Percentiles rank a stretch among this genome's conserved stretches.
phyloP scores from a whole-genome alignment of 257 asterid species.

The Leonotis leonurus region DNA sequence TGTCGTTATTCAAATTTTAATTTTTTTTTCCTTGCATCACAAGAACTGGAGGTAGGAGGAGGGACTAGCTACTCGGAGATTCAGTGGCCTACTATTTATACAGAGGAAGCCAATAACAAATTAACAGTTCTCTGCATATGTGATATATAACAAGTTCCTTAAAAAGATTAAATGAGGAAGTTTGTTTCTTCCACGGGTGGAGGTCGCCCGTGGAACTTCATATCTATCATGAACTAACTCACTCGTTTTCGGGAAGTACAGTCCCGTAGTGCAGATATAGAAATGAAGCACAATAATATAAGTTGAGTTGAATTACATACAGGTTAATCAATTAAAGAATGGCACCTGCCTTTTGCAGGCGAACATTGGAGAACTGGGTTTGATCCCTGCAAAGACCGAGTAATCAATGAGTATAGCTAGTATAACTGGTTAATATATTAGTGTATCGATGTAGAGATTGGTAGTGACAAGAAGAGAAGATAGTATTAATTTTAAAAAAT shows the following conservation, averaged over 20 bases:
- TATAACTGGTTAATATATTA: too few species aligned
- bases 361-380: constrained; percentile 12
- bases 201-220: background rate
- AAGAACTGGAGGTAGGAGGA: background rate
- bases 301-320: constrained; percentile 41
- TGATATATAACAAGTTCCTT: constrained; percentile 12
- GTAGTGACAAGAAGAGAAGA: too few species aligned
- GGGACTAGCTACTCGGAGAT: background rate
- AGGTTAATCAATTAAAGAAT: constrained; percentile 50
- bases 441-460: too few species aligned
- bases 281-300: constrained; percentile 18
- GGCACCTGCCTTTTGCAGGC: constrained; percentile 39
- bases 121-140: constrained; percentile 1
- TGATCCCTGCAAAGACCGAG: constrained; percentile 33
- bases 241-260: constrained; percentile 1
- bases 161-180: background rate
- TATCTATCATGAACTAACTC: constrained; percentile 10
- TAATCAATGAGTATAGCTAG: too few species aligned
- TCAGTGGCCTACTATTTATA: constrained; percentile 19
- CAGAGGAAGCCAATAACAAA: constrained; percentile 12
- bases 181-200: background rate
- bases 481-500: too few species aligned
- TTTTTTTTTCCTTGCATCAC: background rate
- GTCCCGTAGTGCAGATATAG: constrained; percentile 23
- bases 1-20: too few species aligned